phyloP scores from a whole-genome alignment of 2,329 filamentous ascomycete genomes.

The Ophiocordyceps camponoti-leonardi region DNA sequence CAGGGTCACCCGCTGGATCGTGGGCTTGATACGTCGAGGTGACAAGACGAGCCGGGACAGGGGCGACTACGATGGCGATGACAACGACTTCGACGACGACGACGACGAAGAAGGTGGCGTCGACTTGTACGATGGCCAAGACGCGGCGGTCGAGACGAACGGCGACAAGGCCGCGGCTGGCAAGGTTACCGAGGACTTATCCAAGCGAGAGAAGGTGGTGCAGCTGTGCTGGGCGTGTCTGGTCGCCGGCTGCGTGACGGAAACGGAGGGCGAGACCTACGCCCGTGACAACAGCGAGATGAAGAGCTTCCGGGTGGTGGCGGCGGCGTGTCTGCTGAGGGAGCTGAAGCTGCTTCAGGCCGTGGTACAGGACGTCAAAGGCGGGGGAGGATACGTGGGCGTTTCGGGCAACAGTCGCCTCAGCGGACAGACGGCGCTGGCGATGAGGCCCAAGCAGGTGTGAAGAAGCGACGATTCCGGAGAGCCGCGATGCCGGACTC shows the following conservation, averaged over 20 bases:
- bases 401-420: constrained; percentile 1
- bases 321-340: constrained; percentile 17
- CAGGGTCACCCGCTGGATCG: constrained; percentile 23
- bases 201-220: constrained; percentile 10
- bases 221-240: constrained; percentile 19
- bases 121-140: neutral
- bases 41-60: neutral
- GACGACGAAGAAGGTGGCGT: neutral
- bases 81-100: neutral
- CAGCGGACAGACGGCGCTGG: neutral
- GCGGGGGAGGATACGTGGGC: constrained; percentile 9
- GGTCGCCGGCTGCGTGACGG: constrained; percentile 8
- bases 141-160: neutral
- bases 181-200: neutral
- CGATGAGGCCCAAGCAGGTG: neutral
- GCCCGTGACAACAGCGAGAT: constrained; percentile 7
- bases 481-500: neutral
- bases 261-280: constrained; percentile 2
- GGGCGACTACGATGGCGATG: constrained; percentile 2
- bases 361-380: constrained; percentile 3
- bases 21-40: constrained; percentile 13
- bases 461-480: neutral
- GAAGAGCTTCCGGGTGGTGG: constrained; percentile 19
- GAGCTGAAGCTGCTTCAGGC: constrained; percentile 8
- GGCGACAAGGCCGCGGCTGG: constrained; percentile 1